Conservation (phyloP, 2,329 filamentous ascomycete genomes). For the Pyricularia grisea region DNA sequence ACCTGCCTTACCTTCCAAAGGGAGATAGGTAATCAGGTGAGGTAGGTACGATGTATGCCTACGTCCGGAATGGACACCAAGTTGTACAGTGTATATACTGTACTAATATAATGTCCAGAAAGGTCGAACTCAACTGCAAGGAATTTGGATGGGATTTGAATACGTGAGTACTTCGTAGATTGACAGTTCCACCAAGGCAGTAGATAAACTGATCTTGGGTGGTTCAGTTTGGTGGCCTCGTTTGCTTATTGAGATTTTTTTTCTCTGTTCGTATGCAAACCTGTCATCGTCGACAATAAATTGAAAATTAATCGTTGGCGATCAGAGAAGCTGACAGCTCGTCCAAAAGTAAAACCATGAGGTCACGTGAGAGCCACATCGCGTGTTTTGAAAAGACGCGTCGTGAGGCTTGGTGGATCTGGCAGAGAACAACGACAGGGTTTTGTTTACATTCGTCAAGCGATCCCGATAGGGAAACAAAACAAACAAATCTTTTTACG, state of each 20-base stretch:
- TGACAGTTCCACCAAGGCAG: neutral
- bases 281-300: neutral
- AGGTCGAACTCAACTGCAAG: neutral
- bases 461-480: neutral
- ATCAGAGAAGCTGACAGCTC: neutral
- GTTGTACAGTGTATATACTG: neutral
- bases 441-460: neutral
- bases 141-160: neutral
- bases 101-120: neutral
- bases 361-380: neutral
- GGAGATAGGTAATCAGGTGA: neutral
- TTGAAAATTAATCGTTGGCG: too few relatives aligned
- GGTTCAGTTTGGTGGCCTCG: neutral
- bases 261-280: neutral
- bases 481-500: neutral
- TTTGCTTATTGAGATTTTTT: neutral
- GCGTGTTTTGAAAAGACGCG: neutral
- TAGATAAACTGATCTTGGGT: neutral
- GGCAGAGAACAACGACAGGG: neutral
- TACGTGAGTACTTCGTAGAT: neutral
- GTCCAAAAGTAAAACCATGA: neutral
- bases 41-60: too few relatives aligned
- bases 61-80: neutral
- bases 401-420: neutral
- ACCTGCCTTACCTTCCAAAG: neutral